Percentiles rank a stretch among this genome's conserved stretches.
These are phyloP conservation scores for Mycosarcoma mackinlayi DNA, from an alignment of 1,284 basidiomycete genomes.

Conservation along the genomic window DNA sequence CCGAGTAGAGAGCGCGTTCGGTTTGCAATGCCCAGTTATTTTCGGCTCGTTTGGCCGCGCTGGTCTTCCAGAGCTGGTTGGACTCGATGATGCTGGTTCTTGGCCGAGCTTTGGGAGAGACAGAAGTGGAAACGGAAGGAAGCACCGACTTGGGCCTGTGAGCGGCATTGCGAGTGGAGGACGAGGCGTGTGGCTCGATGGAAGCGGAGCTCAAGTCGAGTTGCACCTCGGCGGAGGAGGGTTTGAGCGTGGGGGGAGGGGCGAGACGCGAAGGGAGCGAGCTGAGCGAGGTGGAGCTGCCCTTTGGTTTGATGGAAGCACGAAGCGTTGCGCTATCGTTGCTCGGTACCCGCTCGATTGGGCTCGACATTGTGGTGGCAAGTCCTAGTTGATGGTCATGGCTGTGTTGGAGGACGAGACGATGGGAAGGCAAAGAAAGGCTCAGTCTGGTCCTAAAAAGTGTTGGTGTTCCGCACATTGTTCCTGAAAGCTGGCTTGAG, in stretches of 20 bases:
- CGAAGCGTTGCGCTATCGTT: conserved; percentile 21
- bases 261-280: conserved; percentile 40
- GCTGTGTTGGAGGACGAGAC: background rate
- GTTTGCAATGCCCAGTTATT: conserved; percentile 63
- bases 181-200: conserved; percentile 8
- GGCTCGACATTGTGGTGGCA: conserved; percentile 26
- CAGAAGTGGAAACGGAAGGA: conserved; percentile 12
- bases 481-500: conserved; percentile 20
- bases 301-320: conserved; percentile 16
- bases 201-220: conserved; percentile 53
- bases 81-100: conserved; percentile 44
- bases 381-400: conserved; percentile 4
- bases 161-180: background rate
- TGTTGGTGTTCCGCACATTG: conserved; percentile 14
- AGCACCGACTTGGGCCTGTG: conserved; percentile 13
- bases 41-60: conserved; percentile 63
- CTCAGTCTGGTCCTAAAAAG: no score
- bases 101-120: conserved; percentile 31
- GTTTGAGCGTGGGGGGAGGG: conserved; percentile 38
- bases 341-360: conserved; percentile 24
- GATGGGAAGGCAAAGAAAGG: background rate
- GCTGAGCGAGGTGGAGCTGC: conserved; percentile 49
- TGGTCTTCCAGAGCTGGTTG: conserved; percentile 58
- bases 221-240: conserved; percentile 45
- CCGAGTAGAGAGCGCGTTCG: conserved; percentile 69